Evolutionary conservation across 768 basidiomycete genomes (phyloP), one percentile per base, ranked within the genome.

Genomic region (Holtermannia corniformis): DNA sequence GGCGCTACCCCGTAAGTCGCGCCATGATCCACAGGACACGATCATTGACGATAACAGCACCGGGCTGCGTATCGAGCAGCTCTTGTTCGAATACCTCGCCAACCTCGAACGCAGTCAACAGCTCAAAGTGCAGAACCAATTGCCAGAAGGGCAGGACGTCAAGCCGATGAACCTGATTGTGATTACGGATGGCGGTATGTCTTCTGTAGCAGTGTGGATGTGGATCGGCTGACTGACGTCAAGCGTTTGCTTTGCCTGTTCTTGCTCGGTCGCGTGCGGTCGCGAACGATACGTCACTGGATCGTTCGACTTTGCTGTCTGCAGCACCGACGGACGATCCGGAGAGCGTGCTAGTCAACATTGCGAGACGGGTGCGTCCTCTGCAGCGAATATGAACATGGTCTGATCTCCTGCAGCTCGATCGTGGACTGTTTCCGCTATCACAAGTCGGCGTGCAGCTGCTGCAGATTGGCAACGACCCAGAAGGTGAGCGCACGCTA

Each of bases 381-480:
- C 12, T 19, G 19, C 24, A 25, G n/a, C 5, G 11, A 14, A n/a
- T 37, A 7, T 37, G 32, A 37, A 37, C 16, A 7, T 37, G 7
- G 7, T 20, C 25, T 4, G 22, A 11, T n/a, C 22, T 7, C 23
- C 14, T 37, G n/a, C n/a, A 57, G 48, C 75, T 85, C 2, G 82
- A 84, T 54, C 71, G 68, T 3, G 74, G 75, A 1, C 67, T 78
- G 43, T 78, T 75, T 58, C 80, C 81, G 0, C 70, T 80, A 10
- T 70, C 74, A 7, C 82, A 83, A 74, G 78, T 82, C 5, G 82
- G 83, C 0, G 78, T 85, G 24, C 83, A 84, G 57, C 84, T 87
- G 47, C 78, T 87, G 1, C 85, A 84, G 78, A 74, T 84, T 16
- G 85, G 83, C 65, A 59, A 74, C 40, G 64, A 72, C 41, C 23